Evolutionary conservation across 306 rosid genomes (phyloP).

Genomic region (Medicago lupulina): DNA sequence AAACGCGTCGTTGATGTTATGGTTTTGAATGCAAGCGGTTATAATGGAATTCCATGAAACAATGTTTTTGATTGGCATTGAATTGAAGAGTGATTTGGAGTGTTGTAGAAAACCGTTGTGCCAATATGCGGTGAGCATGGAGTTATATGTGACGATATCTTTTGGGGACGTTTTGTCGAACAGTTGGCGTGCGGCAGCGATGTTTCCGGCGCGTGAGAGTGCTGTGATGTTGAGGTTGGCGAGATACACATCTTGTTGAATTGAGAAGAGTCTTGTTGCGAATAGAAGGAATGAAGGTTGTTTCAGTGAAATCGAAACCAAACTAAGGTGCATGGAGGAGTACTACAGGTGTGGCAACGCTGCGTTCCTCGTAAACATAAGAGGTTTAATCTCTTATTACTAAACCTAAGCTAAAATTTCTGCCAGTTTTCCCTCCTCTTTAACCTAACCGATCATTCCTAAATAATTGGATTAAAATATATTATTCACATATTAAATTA

Average conservation of each 20-base stretch:
- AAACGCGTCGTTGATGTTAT: conserved; percentile 50
- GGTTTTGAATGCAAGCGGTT: conserved; percentile 53
- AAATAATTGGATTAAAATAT: too few relatives aligned
- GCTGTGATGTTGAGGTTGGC: conserved; percentile 48
- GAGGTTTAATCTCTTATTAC: too few relatives aligned
- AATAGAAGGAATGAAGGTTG: conserved; percentile 13
- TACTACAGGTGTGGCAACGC: background rate
- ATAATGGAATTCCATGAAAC: conserved; percentile 69
- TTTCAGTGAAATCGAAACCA: background rate
- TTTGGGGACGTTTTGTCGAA: conserved; percentile 55
- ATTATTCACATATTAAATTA: too few relatives aligned
- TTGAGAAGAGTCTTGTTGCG: conserved; percentile 28
- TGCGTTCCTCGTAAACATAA: too few relatives aligned
- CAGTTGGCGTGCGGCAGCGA: conserved; percentile 52
- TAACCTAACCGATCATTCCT: too few relatives aligned
- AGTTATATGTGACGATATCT: conserved; percentile 60
- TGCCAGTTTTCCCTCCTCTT: too few relatives aligned
- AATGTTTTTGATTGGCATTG: conserved; percentile 51
- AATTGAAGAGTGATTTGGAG: conserved; percentile 47
- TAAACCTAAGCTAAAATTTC: too few relatives aligned
- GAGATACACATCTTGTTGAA: conserved; percentile 41
- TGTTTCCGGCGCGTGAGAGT: conserved; percentile 44
- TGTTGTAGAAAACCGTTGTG: conserved; percentile 48
- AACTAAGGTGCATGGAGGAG: conserved; percentile 23
- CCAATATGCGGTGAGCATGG: conserved; percentile 60